These are phyloP conservation scores for Aspergillus sp. DNA, from an alignment of 2,329 filamentous ascomycete species.

Conservation along the genomic window DNA sequence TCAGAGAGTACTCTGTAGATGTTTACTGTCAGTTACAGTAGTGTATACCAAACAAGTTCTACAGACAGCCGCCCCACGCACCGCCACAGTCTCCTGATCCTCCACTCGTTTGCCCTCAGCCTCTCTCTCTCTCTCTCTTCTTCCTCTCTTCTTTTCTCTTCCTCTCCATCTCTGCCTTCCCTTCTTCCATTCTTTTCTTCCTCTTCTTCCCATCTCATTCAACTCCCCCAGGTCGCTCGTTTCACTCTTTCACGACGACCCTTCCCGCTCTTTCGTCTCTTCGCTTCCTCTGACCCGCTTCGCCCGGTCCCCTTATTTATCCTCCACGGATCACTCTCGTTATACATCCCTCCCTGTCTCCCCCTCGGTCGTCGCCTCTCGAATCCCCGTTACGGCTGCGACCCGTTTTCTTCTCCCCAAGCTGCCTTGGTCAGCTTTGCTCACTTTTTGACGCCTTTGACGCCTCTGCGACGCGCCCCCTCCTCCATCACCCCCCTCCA, in stretches of 20 bases:
- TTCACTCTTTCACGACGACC: constrained; percentile 46
- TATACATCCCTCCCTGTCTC: constrained; percentile 3
- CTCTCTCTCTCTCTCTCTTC: constrained; percentile 7
- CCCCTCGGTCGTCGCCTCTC: constrained; percentile 8
- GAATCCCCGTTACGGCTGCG: constrained; percentile 10
- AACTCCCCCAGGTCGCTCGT: constrained; percentile 33
- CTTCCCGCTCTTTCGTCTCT: constrained; percentile 26
- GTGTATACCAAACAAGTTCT: too few relatives aligned
- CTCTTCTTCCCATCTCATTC: constrained; percentile 18
- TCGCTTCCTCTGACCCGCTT: constrained; percentile 11
- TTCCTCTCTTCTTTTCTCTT: constrained; percentile 18
- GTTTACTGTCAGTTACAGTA: too few relatives aligned
- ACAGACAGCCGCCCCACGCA: neutral
- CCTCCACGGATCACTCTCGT: constrained; percentile 12
- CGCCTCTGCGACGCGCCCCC: constrained; percentile 29
- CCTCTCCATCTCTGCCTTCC: constrained; percentile 19
- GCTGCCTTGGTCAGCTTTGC: constrained; percentile 33
- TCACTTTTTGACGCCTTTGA: constrained; percentile 17
- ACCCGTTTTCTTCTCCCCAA: constrained; percentile 12
- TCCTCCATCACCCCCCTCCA: constrained; percentile 15
- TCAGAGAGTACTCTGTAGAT: too few relatives aligned
- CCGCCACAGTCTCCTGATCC: constrained; percentile 12
- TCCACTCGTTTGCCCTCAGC: constrained; percentile 4
- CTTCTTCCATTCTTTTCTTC: constrained; percentile 17
- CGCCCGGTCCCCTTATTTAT: constrained; percentile 12